Percentiles rank a stretch among this genome's conserved stretches.
phyloP scores from a whole-genome alignment of 192 early-diverging fungal genomes.

The Paraglomus brasilianum region DNA sequence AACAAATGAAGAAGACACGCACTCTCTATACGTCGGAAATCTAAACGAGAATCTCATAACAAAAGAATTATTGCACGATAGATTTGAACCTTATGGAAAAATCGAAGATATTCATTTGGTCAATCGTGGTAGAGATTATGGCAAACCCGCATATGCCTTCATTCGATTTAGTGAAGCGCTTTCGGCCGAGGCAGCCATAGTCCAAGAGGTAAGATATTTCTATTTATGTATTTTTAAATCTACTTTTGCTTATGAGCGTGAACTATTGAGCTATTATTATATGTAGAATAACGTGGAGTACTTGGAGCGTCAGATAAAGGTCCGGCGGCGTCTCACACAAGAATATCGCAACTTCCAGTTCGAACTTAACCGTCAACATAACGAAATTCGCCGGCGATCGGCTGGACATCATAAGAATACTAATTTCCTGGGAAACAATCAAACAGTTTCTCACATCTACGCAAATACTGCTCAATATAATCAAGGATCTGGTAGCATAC shows the following conservation, averaged over 20 bases:
- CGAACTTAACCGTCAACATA: constrained; percentile 11
- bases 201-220: constrained; percentile 43
- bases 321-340: constrained; percentile 34
- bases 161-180: constrained; percentile 55
- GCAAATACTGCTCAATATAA: no score
- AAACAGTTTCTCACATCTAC: no score
- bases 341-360: constrained; percentile 33
- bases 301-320: constrained; percentile 34
- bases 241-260: background rate
- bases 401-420: no score
- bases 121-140: constrained; percentile 39
- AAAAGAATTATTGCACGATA: constrained; percentile 43
- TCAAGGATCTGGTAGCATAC: no score
- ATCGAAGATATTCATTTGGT: constrained; percentile 52
- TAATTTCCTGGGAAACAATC: no score
- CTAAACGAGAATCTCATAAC: constrained; percentile 53
- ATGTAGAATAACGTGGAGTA: constrained; percentile 36
- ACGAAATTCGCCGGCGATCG: background rate
- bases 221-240: background rate
- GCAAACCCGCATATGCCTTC: constrained; percentile 61
- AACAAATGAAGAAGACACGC: constrained; percentile 50
- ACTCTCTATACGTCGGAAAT: constrained; percentile 65
- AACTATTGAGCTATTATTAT: background rate
- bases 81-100: constrained; percentile 56
- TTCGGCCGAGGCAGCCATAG: constrained; percentile 50